Conservation (phyloP, 2,329 filamentous ascomycete genomes). For the Sporothrix inflata region DNA sequence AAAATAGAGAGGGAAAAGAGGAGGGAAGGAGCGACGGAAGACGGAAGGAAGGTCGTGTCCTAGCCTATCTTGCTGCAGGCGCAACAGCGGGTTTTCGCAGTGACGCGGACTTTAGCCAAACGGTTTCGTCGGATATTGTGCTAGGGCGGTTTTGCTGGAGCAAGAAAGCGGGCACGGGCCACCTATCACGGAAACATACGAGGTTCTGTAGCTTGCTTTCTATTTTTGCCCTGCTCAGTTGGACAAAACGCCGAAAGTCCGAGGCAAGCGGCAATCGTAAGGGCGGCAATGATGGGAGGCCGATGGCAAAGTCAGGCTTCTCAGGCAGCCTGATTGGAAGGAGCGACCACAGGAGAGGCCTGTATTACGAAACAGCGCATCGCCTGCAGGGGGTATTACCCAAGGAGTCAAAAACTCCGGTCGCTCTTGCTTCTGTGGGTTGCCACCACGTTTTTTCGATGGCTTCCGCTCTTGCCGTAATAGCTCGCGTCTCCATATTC, state of each 20-base stretch:
- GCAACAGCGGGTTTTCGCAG: constrained; percentile 15
- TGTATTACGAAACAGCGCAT: constrained; percentile 6
- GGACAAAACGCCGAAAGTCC: constrained; percentile 23
- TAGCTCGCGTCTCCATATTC: neutral
- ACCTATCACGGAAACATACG: neutral
- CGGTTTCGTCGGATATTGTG: constrained; percentile 27
- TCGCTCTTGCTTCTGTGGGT: neutral
- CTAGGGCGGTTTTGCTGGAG: constrained; percentile 16
- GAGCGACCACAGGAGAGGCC: neutral
- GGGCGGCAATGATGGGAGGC: neutral
- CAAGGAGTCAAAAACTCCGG: neutral
- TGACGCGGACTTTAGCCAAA: constrained; percentile 30
- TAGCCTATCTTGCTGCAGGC: neutral
- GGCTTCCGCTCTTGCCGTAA: neutral
- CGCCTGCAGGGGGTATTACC: neutral
- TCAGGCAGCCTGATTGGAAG: neutral
- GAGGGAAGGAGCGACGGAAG: neutral
- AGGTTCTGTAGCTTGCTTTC: neutral
- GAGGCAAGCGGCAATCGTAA: neutral
- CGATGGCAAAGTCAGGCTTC: neutral
- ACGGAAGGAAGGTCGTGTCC: constrained; percentile 3
- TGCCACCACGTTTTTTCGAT: neutral
- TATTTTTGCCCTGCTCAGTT: constrained; percentile 10
- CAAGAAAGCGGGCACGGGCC: constrained; percentile 5
- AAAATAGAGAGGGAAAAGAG: neutral